Evolutionary conservation across 1,284 basidiomycete species (phyloP).

Genomic region (Rhodotorula sp.): DNA sequence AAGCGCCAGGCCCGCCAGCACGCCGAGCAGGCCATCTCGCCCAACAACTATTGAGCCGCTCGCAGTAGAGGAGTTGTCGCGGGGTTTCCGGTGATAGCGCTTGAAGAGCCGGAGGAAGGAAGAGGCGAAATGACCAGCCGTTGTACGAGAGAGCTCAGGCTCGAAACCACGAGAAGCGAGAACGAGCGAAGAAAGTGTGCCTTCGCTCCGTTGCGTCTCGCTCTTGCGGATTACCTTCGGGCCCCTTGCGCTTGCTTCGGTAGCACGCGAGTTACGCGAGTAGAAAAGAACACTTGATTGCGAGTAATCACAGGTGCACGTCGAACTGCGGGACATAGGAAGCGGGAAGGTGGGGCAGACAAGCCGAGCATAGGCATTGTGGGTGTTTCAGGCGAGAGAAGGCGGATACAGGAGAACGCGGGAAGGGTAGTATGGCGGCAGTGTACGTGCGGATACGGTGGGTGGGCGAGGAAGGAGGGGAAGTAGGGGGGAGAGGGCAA

Average conservation of each 20-base stretch:
- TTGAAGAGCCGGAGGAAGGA: background rate
- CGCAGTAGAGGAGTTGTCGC: too few relatives aligned
- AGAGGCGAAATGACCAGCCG: too few relatives aligned
- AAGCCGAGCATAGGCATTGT: background rate
- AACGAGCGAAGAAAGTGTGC: too few relatives aligned
- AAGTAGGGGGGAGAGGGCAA: conserved; percentile 17
- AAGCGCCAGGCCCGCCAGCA: conserved; percentile 32
- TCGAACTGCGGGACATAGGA: background rate
- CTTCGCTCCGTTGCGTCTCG: too few relatives aligned
- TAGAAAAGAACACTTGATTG: background rate
- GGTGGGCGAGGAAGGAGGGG: background rate
- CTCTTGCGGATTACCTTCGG: too few relatives aligned
- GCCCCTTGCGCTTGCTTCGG: too few relatives aligned
- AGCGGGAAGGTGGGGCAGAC: background rate
- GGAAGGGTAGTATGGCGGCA: background rate
- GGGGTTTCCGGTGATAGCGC: background rate
- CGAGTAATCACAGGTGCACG: background rate
- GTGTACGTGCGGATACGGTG: background rate
- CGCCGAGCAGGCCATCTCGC: conserved; percentile 17
- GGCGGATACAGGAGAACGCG: background rate
- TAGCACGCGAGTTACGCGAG: too few relatives aligned
- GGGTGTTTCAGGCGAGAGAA: too few relatives aligned
- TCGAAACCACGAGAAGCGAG: too few relatives aligned
- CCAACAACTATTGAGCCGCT: background rate
- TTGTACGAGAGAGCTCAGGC: too few relatives aligned